phyloP scores from a whole-genome alignment of 2,329 filamentous ascomycete genomes.

The Colletotrichum brevisporum region DNA sequence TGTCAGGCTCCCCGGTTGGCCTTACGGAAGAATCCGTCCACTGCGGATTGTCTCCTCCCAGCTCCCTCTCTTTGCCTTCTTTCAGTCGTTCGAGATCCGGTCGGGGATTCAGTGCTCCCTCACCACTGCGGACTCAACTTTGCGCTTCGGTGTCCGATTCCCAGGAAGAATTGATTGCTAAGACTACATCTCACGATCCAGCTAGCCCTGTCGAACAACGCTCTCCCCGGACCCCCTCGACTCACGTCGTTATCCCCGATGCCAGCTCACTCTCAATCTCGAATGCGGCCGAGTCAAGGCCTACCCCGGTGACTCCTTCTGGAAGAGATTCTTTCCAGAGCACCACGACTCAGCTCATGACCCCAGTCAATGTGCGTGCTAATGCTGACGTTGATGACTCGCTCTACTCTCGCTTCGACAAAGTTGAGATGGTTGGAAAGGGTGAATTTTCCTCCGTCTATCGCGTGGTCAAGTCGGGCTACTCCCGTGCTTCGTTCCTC shows the following conservation, averaged over 20 bases:
- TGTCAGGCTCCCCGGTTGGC: constrained; percentile 38
- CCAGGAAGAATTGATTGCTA: constrained; percentile 64
- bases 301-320: constrained; percentile 80
- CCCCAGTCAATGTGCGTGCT: constrained; percentile 77
- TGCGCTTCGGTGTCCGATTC: constrained; percentile 47
- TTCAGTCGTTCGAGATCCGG: constrained; percentile 51
- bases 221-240: constrained; percentile 85
- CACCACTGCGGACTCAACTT: constrained; percentile 50
- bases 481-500: constrained; percentile 45
- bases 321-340: constrained; percentile 66
- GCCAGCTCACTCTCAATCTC: constrained; percentile 89
- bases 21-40: constrained; percentile 50
- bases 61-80: constrained; percentile 55
- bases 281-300: constrained; percentile 61
- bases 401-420: constrained; percentile 82
- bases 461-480: constrained; percentile 71
- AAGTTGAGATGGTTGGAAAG: constrained; percentile 83
- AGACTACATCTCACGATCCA: constrained; percentile 64
- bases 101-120: constrained; percentile 51
- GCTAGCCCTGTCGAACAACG: constrained; percentile 74
- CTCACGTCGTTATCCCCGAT: constrained; percentile 81
- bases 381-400: constrained; percentile 80
- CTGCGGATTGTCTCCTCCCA: constrained; percentile 51
- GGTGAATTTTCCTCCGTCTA: constrained; percentile 97
- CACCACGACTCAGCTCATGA: constrained; percentile 69